A percentile compares a stretch with the other conserved stretches of the same genome.
Evolutionary conservation across 306 rosid species (phyloP).

Genomic region (Elaeagnus macrophylla): DNA sequence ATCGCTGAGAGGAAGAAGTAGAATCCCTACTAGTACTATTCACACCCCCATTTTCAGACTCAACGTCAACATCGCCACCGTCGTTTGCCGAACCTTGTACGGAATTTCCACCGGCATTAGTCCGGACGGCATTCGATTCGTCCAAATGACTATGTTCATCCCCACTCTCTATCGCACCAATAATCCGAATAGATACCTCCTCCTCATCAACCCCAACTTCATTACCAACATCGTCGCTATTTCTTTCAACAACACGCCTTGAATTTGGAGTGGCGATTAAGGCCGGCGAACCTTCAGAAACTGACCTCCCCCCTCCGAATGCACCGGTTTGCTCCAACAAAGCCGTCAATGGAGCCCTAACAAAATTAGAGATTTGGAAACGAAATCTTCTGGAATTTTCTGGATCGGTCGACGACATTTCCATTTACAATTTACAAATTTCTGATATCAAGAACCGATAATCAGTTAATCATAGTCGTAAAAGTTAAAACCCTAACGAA

Average conservation of each 20-base stretch:
- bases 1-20: slow-evolving; percentile 9
- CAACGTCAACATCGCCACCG: background rate
- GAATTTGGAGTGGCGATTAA: background rate
- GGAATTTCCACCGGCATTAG: background rate
- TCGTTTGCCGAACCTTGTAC: slow-evolving; percentile 4
- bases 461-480: no score
- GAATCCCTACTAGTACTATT: background rate
- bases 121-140: background rate
- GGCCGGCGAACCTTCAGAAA: slow-evolving; percentile 3
- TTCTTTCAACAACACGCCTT: background rate
- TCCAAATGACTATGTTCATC: background rate
- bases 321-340: slow-evolving; percentile 20
- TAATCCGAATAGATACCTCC: slow-evolving; percentile 22
- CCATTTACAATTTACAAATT: slow-evolving; percentile 1
- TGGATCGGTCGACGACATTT: background rate
- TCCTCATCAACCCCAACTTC: slow-evolving; percentile 19
- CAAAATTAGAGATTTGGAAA: slow-evolving; percentile 14
- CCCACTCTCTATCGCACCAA: slow-evolving; percentile 20
- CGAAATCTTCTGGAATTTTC: slow-evolving; percentile 9
- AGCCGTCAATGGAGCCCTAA: slow-evolving; percentile 12
- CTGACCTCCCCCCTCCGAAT: slow-evolving; percentile 10
- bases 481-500: no score
- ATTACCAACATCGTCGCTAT: background rate
- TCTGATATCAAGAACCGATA: background rate
- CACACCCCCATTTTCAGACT: background rate